Evolutionary conservation across 2,329 filamentous ascomycete genomes (phyloP).

Genomic region (Bimuria novae-zelandiae): DNA sequence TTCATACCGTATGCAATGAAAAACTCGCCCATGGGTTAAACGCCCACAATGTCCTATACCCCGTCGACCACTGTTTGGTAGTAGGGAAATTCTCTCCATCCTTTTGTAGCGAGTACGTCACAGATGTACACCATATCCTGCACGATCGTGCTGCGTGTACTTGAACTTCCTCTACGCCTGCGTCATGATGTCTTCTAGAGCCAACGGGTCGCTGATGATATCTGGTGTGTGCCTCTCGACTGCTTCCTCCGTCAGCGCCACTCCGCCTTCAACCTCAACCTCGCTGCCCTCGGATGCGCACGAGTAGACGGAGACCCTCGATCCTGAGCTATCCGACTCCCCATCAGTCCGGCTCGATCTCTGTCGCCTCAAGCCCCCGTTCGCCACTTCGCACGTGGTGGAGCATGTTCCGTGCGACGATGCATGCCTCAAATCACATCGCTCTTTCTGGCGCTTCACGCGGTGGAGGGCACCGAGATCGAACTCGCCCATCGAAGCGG

Average conservation of each 20-base stretch:
- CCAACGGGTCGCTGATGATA: conserved; percentile 19
- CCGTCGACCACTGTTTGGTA: no score
- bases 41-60: no score
- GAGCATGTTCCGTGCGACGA: background rate
- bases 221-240: conserved; percentile 53
- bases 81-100: background rate
- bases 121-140: background rate
- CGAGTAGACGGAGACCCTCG: conserved; percentile 29
- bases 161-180: conserved; percentile 21
- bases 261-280: conserved; percentile 56
- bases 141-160: background rate
- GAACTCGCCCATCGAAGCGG: conserved; percentile 25
- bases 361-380: background rate
- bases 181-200: conserved; percentile 31
- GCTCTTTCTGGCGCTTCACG: conserved; percentile 32
- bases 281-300: conserved; percentile 41
- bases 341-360: background rate
- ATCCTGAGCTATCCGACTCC: conserved; percentile 15
- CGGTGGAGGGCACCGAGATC: conserved; percentile 33
- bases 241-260: conserved; percentile 63
- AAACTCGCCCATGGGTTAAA: no score
- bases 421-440: conserved; percentile 25
- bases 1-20: no score
- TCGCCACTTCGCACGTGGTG: conserved; percentile 21
- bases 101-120: background rate